These are phyloP conservation scores for Xylaria cubensis DNA, from an alignment of 495 filamentous ascomycete genomes.

Conservation along the genomic window DNA sequence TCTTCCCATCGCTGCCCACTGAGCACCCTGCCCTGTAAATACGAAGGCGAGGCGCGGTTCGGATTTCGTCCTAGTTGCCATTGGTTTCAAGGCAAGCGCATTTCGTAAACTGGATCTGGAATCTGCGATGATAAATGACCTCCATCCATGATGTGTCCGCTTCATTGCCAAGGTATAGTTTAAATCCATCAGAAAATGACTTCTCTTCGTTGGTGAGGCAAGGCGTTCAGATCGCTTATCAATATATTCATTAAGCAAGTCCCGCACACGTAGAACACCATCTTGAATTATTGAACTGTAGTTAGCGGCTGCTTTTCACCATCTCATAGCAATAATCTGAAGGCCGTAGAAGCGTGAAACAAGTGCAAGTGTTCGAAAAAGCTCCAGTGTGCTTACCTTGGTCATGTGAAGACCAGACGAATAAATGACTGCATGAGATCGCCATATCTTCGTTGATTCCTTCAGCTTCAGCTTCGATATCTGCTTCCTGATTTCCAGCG, in stretches of 20 bases:
- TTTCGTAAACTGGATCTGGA: not conserved
- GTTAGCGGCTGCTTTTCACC: not conserved
- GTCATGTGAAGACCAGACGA: constrained; percentile 25
- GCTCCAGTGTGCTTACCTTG: constrained; percentile 9
- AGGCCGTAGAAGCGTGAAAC: not conserved
- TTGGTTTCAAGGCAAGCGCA: constrained; percentile 5
- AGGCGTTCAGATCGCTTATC: not conserved
- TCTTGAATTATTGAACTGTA: not conserved
- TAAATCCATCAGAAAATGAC: constrained; percentile 18
- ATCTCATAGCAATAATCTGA: not conserved
- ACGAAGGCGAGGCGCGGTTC: constrained; percentile 35
- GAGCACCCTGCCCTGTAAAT: constrained; percentile 46
- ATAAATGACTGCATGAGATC: not conserved
- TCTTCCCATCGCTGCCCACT: constrained; percentile 56
- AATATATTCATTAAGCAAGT: constrained; percentile 16
- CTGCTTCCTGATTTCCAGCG: not conserved
- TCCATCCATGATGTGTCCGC: constrained; percentile 36
- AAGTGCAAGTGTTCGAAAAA: not conserved
- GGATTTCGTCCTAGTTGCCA: not conserved
- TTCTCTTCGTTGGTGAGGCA: not conserved
- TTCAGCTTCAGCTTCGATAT: not conserved
- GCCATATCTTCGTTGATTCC: not conserved
- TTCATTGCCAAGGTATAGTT: constrained; percentile 37
- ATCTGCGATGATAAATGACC: constrained; percentile 27
- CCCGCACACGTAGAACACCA: constrained; percentile 14